Base-by-base conservation (phyloP, 2,329 filamentous ascomycete species). In the Penicillium nordicum region DNA sequence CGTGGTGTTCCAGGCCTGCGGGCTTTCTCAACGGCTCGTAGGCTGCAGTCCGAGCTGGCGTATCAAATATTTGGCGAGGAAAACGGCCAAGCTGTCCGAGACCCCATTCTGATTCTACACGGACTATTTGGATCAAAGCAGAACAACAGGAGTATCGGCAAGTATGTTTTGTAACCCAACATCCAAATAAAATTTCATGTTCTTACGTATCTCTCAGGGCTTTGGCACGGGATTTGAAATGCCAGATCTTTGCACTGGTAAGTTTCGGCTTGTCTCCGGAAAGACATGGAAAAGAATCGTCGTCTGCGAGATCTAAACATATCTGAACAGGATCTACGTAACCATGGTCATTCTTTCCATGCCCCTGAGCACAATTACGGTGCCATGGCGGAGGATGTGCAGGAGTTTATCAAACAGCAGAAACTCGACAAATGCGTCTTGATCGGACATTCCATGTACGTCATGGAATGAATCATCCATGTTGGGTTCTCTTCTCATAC, bases 81-180 rank as follows among this genome's bases (percentile, higher is more conserved):
- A 57, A 70, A 63, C 23, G 65, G 66, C n/a, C 60, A 71, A 50
- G 52, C 63, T 43, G 64, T 64, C 45, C 63, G 76, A 55, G 77
- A 79, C 50, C 89, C 92, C 2, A 90, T 97, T 61, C 76, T 97
- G 59, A 89, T 97, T 63, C 84, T 97, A 69, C 93, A 97, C 72
- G 93, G 94, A 1, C 80, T 97, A 11, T 97, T 97, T 69, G 93
- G 93, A 21, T 96, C 90, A 37, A 96, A 95, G 78, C 92, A 90
- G 78, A 97, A 97, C 72, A 96, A 97, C 72, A 82, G 92, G 73
- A 90, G 84, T 68, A 94, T 97, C 61, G 95, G 92, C 88, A 96
- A 92, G 93, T 96, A 80, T 73, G 88, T 65, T 11, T 49, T 2
- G 6, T 12, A 0, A 5, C 3, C 21, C 7, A n/a, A n/a, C 34